These are phyloP conservation scores for Phragmites australis DNA, from an alignment of 176 grass and related monocot genomes.

Conservation along the genomic window DNA sequence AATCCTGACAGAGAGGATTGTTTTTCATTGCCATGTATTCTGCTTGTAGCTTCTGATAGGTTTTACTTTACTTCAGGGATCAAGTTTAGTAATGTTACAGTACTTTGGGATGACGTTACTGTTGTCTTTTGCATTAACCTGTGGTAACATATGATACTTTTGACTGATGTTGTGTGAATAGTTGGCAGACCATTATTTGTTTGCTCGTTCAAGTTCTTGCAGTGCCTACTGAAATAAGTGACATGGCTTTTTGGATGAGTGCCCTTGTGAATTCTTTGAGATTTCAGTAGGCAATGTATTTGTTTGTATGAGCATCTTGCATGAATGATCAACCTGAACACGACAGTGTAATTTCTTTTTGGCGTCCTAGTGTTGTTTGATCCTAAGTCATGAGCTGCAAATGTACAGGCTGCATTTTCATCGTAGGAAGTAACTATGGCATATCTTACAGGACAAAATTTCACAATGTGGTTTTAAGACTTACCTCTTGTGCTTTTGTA, in stretches of 20 bases:
- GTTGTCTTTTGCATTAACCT: not conserved
- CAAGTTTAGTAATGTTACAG: not conserved
- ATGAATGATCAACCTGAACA: not conserved
- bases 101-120: not conserved
- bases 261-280: not conserved
- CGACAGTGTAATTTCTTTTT: not conserved
- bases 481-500: not conserved
- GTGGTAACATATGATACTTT: not conserved
- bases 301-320: not conserved
- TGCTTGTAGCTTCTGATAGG: not conserved
- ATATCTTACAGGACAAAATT: not conserved
- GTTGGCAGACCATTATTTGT: not conserved
- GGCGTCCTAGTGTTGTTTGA: not conserved
- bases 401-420: not conserved
- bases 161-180: not conserved
- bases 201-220: not conserved
- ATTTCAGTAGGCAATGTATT: not conserved
- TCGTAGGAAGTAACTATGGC: not conserved
- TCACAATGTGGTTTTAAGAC: not conserved
- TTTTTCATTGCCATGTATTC: not conserved
- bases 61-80: not conserved
- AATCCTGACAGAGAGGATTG: not conserved
- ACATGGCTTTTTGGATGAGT: not conserved
- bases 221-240: not conserved
- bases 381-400: not conserved